These are phyloP conservation scores for Metschnikowia sp. DNA, from an alignment of 805 yeast species.

Conservation along the genomic window DNA sequence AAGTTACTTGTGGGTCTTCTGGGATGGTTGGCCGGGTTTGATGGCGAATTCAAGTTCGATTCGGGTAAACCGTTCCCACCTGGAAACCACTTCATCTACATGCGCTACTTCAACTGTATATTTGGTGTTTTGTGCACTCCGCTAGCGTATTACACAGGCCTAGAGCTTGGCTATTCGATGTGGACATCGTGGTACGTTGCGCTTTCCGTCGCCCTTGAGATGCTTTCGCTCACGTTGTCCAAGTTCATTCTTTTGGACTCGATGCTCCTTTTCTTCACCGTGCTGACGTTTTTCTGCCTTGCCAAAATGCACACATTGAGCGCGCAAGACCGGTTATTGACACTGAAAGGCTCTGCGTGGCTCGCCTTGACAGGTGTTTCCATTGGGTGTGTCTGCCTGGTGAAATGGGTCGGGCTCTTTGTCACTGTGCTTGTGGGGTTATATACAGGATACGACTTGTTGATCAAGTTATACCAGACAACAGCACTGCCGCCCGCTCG, in stretches of 20 bases:
- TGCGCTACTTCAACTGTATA: slow-evolving; percentile 70
- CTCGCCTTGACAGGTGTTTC: slow-evolving; percentile 59
- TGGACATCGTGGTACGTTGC: slow-evolving; percentile 57
- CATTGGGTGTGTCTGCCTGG: slow-evolving; percentile 80
- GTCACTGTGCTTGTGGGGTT: slow-evolving; percentile 59
- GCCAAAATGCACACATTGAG: slow-evolving; percentile 49
- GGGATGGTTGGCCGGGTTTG: slow-evolving; percentile 83
- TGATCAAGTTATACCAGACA: slow-evolving; percentile 40
- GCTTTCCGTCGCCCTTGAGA: slow-evolving; percentile 62
- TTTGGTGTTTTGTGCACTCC: slow-evolving; percentile 69
- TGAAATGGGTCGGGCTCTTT: slow-evolving; percentile 82
- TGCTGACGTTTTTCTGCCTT: slow-evolving; percentile 37
- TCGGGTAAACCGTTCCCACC: slow-evolving; percentile 66
- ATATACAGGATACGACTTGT: slow-evolving; percentile 53
- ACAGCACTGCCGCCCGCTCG: slow-evolving; percentile 3
- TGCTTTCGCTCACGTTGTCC: slow-evolving; percentile 65
- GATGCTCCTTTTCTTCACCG: slow-evolving; percentile 71
- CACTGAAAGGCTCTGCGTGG: slow-evolving; percentile 50
- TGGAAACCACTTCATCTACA: slow-evolving; percentile 53
- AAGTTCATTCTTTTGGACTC: slow-evolving; percentile 76
- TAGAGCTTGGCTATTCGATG: slow-evolving; percentile 25
- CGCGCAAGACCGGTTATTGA: slow-evolving; percentile 32
- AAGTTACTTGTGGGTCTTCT: slow-evolving; percentile 87
- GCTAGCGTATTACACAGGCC: slow-evolving; percentile 52
- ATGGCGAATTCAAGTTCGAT: slow-evolving; percentile 71